phyloP scores from a whole-genome alignment of 306 rosid species.

The Trichosanthes cucumerina region DNA sequence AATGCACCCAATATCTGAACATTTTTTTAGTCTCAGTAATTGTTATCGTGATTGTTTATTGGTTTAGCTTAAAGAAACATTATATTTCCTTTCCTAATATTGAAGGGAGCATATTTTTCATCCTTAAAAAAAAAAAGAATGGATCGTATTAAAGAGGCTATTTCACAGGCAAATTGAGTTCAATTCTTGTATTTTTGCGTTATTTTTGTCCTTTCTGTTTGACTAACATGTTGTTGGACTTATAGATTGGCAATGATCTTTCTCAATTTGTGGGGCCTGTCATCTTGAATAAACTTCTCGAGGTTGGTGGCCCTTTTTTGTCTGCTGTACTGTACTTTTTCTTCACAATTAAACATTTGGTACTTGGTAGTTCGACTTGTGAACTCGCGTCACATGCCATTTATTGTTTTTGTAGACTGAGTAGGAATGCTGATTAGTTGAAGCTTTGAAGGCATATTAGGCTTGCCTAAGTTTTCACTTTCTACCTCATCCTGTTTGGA shows the following conservation, averaged over 20 bases:
- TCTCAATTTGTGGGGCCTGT: slow-evolving; percentile 86
- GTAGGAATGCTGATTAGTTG: neutral
- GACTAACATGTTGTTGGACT: slow-evolving; percentile 11
- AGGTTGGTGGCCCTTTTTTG: slow-evolving; percentile 37
- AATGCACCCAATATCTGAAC: neutral
- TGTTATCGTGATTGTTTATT: neutral
- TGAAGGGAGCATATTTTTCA: neutral
- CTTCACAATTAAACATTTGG: neutral
- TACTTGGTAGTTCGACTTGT: neutral
- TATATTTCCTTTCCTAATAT: neutral
- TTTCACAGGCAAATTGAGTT: neutral
- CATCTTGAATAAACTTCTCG: slow-evolving; percentile 63
- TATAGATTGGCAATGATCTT: slow-evolving; percentile 78
- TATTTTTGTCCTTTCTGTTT: neutral
- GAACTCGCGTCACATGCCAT: neutral
- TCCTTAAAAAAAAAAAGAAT: neutral
- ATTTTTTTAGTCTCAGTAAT: neutral
- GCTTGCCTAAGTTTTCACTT: neutral
- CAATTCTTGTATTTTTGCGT: slow-evolving; percentile 6
- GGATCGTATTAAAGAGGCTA: neutral
- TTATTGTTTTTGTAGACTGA: neutral
- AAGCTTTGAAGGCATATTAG: neutral
- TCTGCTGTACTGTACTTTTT: neutral
- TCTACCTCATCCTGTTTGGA: neutral
- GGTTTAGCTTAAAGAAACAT: neutral